phyloP scores from a whole-genome alignment of 768 basidiomycete species.

The Gloeophyllum trabeum region DNA sequence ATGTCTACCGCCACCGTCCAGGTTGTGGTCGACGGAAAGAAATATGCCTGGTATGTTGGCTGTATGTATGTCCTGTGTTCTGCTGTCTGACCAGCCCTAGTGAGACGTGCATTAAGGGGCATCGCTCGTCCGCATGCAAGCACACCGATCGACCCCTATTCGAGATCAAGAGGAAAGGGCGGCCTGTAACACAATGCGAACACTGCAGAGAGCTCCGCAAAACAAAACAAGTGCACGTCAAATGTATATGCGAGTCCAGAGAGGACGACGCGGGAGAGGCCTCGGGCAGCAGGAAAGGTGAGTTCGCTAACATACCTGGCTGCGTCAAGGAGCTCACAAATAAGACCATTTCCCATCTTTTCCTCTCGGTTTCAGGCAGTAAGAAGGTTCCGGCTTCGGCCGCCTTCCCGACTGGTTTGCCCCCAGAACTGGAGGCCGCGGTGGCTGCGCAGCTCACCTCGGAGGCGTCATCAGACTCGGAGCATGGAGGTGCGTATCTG shows the following conservation, averaged over 20 bases:
- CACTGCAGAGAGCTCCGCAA: constrained; percentile 77
- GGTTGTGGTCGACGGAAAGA: constrained; percentile 71
- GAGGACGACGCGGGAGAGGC: too few species aligned
- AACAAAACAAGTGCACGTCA: constrained; percentile 71
- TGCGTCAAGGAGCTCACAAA: constrained; percentile 26
- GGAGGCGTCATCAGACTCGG: constrained; percentile 49
- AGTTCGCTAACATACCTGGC: constrained; percentile 18
- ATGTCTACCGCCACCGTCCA: too few species aligned
- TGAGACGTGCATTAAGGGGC: constrained; percentile 90
- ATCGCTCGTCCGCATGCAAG: constrained; percentile 80
- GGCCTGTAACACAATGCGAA: constrained; percentile 83
- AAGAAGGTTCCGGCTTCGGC: constrained; percentile 56
- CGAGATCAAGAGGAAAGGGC: constrained; percentile 88
- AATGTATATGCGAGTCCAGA: constrained; percentile 73
- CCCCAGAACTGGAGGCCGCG: constrained; percentile 58
- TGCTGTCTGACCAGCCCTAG: constrained; percentile 26
- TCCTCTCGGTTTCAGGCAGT: constrained; percentile 24
- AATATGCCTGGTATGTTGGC: constrained; percentile 54
- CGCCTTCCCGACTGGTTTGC: constrained; percentile 74
- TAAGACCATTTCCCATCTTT: constrained; percentile 22
- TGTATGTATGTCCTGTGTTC: neutral
- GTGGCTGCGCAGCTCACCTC: constrained; percentile 31
- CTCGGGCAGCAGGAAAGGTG: constrained; percentile 81
- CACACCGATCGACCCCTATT: constrained; percentile 83
- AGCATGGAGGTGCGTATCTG: constrained; percentile 35